A percentile compares a stretch with the other conserved stretches of the same genome.
phyloP scores from a whole-genome alignment of 2,329 filamentous ascomycete genomes.

The Sarocladiaceae sp. region DNA sequence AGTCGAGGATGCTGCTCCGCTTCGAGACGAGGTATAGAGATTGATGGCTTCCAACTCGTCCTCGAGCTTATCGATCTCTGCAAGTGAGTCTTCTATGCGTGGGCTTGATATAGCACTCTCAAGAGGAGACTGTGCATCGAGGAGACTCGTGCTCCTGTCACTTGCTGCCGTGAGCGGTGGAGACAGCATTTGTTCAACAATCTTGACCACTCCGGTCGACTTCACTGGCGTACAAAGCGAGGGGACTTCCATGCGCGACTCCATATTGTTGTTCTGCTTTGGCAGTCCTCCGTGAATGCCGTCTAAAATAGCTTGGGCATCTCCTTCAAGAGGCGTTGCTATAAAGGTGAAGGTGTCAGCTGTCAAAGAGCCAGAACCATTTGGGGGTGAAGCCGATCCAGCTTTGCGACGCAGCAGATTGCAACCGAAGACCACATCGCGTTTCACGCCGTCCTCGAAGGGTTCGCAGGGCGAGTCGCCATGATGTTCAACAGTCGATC shows the following conservation, averaged over 20 bases:
- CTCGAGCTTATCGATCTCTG: slow-evolving; percentile 55
- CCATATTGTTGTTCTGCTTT: slow-evolving; percentile 17
- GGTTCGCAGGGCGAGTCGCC: slow-evolving; percentile 2
- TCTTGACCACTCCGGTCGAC: slow-evolving; percentile 21
- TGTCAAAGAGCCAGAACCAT: slow-evolving; percentile 10
- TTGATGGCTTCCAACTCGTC: slow-evolving; percentile 52
- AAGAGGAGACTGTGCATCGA: slow-evolving; percentile 23
- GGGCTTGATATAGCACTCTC: slow-evolving; percentile 28
- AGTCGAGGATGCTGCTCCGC: slow-evolving; percentile 29
- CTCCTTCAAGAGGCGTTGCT: slow-evolving; percentile 35
- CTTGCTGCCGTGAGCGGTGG: slow-evolving; percentile 25
- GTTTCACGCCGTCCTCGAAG: slow-evolving; percentile 12
- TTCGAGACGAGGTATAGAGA: slow-evolving; percentile 12
- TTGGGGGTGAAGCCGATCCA: slow-evolving; percentile 16
- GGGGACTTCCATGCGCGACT: slow-evolving; percentile 18
- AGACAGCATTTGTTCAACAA: slow-evolving; percentile 26
- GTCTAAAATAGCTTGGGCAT: slow-evolving; percentile 15
- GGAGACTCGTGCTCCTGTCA: slow-evolving; percentile 27
- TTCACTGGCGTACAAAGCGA: slow-evolving; percentile 18
- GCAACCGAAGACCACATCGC: slow-evolving; percentile 41
- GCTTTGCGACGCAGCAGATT: slow-evolving; percentile 40
- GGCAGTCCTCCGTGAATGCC: slow-evolving; percentile 14
- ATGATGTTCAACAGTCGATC: slow-evolving; percentile 15
- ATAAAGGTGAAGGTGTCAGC: slow-evolving; percentile 40
- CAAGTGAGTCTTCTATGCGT: slow-evolving; percentile 58